phyloP scores from a whole-genome alignment of 2,329 filamentous ascomycete genomes.

The Monilinia fructigena region DNA sequence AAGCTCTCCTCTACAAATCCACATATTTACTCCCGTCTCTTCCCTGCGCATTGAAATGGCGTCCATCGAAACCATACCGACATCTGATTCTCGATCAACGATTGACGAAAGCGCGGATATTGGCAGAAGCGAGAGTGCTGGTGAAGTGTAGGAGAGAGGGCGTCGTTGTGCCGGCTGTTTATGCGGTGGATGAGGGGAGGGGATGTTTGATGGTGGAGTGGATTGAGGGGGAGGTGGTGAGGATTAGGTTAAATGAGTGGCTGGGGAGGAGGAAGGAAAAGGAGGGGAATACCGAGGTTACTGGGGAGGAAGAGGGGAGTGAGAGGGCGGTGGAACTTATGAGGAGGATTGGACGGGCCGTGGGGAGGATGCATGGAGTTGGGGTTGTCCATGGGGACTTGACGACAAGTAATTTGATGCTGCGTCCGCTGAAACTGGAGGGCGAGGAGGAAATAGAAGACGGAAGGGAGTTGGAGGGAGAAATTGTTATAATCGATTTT shows the following conservation, averaged over 20 bases:
- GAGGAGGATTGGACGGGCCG: conserved; percentile 65
- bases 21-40: conserved; percentile 68
- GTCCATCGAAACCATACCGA: conserved; percentile 86
- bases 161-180: conserved; percentile 76
- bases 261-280: conserved; percentile 47
- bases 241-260: conserved; percentile 67
- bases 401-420: conserved; percentile 96
- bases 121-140: conserved; percentile 85
- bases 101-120: conserved; percentile 80
- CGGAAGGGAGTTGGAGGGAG: conserved; percentile 55
- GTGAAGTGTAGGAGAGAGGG: conserved; percentile 76
- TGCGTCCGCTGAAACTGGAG: conserved; percentile 46
- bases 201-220: conserved; percentile 85
- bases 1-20: conserved; percentile 89
- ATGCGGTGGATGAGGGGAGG: conserved; percentile 61
- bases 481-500: conserved; percentile 91
- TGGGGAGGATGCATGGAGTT: conserved; percentile 76
- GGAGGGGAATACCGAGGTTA: conserved; percentile 26
- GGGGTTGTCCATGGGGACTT: conserved; percentile 93
- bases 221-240: conserved; percentile 71
- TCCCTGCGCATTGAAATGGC: conserved; percentile 83
- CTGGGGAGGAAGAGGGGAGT: conserved; percentile 45
- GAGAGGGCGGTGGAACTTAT: conserved; percentile 60
- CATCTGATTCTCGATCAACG: conserved; percentile 86
- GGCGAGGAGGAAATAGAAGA: conserved; percentile 29